These are phyloP conservation scores for Scalesia atractyloides DNA, from an alignment of 129 eudicot species.

Conservation along the genomic window DNA sequence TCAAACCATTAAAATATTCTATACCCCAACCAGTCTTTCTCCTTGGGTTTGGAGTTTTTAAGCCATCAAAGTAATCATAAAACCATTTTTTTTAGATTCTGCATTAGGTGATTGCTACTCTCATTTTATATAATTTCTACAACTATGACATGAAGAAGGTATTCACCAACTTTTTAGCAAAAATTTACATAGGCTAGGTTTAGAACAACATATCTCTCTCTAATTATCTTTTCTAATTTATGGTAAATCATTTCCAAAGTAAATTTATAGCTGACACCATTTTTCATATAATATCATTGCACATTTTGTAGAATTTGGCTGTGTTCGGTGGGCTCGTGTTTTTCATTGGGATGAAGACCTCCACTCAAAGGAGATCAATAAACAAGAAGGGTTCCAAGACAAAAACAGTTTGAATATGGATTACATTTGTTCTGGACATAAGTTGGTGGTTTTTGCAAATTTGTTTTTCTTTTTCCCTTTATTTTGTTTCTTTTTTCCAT, in stretches of 20 bases:
- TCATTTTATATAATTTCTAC: constrained; percentile 83
- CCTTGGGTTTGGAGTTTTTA: neutral
- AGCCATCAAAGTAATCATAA: neutral
- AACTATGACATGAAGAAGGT: constrained; percentile 76
- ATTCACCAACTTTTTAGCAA: constrained; percentile 55
- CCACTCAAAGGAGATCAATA: constrained; percentile 23
- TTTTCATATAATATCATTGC: too few species aligned
- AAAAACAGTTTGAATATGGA: constrained; percentile 17
- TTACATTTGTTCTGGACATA: neutral
- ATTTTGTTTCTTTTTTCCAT: too few species aligned
- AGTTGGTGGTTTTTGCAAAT: too few species aligned
- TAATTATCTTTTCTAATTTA: neutral
- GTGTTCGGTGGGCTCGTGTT: constrained; percentile 41
- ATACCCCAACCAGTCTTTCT: neutral
- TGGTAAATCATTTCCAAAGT: neutral
- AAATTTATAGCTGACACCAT: neutral
- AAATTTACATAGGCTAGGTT: constrained; percentile 61
- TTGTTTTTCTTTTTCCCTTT: too few species aligned
- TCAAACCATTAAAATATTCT: neutral
- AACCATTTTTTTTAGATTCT: constrained; percentile 45
- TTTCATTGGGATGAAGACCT: constrained; percentile 39
- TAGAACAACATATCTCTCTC: neutral
- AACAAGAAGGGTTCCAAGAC: constrained; percentile 27
- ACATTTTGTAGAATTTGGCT: constrained; percentile 37
- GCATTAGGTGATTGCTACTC: constrained; percentile 63